Base-by-base conservation (phyloP, 345 rosid species). In the Zanthoxylum bungeanum region DNA sequence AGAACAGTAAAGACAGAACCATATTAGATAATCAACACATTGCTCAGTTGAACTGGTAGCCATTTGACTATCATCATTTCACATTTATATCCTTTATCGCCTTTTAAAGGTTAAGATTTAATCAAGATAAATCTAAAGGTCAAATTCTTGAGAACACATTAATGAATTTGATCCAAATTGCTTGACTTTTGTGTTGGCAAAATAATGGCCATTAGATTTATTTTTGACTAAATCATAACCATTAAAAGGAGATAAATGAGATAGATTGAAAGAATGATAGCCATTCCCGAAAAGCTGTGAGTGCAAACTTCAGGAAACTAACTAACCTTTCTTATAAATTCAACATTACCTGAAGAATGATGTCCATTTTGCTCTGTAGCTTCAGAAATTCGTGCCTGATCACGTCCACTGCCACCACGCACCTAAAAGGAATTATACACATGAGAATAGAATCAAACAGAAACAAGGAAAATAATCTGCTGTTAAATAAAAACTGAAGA, bases 331-430 rank as follows among this genome's bases (percentile, higher is more conserved):
- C 68, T 7, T 27, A 16, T 22, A 44, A 33, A 46, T 17, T 64
- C 37, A 64, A 30, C 53, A n/a, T 11, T 70, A 70, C 74, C 59
- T 60, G 65, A 60, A 44, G 33, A 34, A 70, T 9, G 17, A 5
- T 12, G 1, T 60, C 30, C 40, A 70, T 21, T 44, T 34, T 70
- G 9, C 19, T 42, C 5, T 12, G 44, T 57, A 70, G 47, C 47
- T 19, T 60, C 21, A 49, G 14, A 60, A 27, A 70, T 70, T 70
- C 74, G 22, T 47, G 44, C 22, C 36, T 70, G 47, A 70, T 60
- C 16, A 58, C 58, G 12, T 70, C 47, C 24, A 70, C 58, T 7
- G 74, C 74, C 19, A 22, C 66, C 2, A 16, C 3, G 31, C 74
- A 70, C 74, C 74, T 70, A 59, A 1, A 60, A 33, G 12, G 21